Percentiles rank a stretch among this genome's conserved stretches.
Evolutionary conservation across 805 yeast species (phyloP).

Genomic region (Suhomyces kilbournensis): DNA sequence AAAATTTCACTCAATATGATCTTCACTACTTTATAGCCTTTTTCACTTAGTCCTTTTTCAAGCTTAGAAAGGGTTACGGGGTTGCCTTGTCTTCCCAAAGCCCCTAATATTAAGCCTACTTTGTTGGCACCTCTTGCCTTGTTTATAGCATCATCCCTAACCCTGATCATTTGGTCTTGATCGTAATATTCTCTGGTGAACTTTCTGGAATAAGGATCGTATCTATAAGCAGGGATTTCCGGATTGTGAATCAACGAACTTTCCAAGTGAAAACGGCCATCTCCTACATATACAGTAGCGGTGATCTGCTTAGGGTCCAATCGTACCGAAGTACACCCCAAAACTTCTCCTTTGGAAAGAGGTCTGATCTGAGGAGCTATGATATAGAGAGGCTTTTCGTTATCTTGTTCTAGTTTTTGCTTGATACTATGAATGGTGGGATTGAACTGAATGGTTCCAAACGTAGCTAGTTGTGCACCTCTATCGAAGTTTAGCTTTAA

Average conservation of each 20-base stretch:
- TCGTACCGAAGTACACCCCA: constrained; percentile 93
- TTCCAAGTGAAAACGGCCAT: constrained; percentile 93
- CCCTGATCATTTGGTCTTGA: constrained; percentile 73
- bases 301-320: constrained; percentile 60
- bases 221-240: constrained; percentile 82
- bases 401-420: constrained; percentile 52
- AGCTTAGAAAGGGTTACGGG: constrained; percentile 68
- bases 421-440: constrained; percentile 84
- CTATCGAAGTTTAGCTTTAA: constrained; percentile 61
- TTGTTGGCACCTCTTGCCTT: constrained; percentile 59
- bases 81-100: constrained; percentile 94
- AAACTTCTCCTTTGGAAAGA: constrained; percentile 89
- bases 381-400: constrained; percentile 51
- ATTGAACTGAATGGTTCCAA: constrained; percentile 96
- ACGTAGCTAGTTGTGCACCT: constrained; percentile 72
- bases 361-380: constrained; percentile 92
- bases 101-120: constrained; percentile 86
- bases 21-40: constrained; percentile 70
- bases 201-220: constrained; percentile 91
- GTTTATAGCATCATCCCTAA: constrained; percentile 70
- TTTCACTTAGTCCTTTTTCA: constrained; percentile 48
- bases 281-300: constrained; percentile 91
- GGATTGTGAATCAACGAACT: constrained; percentile 98
- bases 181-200: constrained; percentile 88
- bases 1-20: constrained; percentile 89